Evolutionary conservation across 129 eudicot genomes (phyloP).

Genomic region (sunflower (Helianthus annuus)): HanXRQr2.0-SUNRISE NC_035447.2:107215873-107216372

Average conservation of each 20-base stretch:
- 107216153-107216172: constrained; percentile 88
- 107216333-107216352: not conserved
- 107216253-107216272: constrained; percentile 53
- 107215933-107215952: too few species aligned
- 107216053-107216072: constrained; percentile 20
- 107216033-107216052: not conserved
- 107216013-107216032: not conserved
- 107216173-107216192: constrained; percentile 90
- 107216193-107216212: constrained; percentile 60
- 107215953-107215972: not conserved
- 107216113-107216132: constrained; percentile 9
- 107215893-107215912: too few species aligned
- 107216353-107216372: not conserved
- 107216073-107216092: not conserved
- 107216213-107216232: constrained; percentile 77
- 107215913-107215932: too few species aligned
- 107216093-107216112: not conserved
- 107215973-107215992: not conserved
- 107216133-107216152: not conserved
- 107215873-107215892: not conserved
- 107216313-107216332: not conserved
- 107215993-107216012: not conserved
- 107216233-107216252: constrained; percentile 48
- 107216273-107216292: not conserved
- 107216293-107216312: not conserved